Conservation (phyloP, 352 stramenopile species). For the Thalassiosira oceanica region DNA sequence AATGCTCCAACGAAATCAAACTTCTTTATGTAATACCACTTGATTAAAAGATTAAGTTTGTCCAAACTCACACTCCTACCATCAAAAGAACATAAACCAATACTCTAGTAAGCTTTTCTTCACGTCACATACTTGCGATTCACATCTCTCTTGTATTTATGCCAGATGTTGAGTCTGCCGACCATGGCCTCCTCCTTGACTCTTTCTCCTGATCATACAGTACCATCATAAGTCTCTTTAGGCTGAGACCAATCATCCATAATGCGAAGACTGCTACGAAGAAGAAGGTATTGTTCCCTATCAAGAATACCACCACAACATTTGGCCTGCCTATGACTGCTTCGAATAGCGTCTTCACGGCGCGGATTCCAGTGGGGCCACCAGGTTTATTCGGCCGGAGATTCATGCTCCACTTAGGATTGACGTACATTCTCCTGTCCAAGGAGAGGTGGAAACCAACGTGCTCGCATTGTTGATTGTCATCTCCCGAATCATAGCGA, state of each 20-base stretch:
- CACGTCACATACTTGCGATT: too few species aligned
- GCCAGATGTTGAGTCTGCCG: too few species aligned
- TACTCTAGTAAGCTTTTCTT: too few species aligned
- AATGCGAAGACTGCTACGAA: constrained; percentile 19
- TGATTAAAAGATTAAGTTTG: too few species aligned
- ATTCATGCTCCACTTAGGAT: constrained; percentile 60
- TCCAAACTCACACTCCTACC: too few species aligned
- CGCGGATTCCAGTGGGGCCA: constrained; percentile 41
- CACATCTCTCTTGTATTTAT: too few species aligned
- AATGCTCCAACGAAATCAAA: too few species aligned
- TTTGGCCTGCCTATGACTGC: constrained; percentile 36
- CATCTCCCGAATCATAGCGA: constrained; percentile 45
- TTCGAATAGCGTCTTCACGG: constrained; percentile 38
- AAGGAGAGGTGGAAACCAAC: constrained; percentile 53
- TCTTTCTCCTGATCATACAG: constrained; percentile 1
- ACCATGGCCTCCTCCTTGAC: neutral
- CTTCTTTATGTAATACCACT: too few species aligned
- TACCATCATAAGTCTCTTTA: constrained; percentile 22
- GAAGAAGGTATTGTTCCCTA: constrained; percentile 31
- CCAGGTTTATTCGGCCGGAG: constrained; percentile 46
- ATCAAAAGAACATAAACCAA: too few species aligned
- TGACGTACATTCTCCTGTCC: constrained; percentile 48
- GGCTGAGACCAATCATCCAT: constrained; percentile 27
- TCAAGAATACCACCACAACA: constrained; percentile 24
- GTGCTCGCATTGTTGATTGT: constrained; percentile 57